Evolutionary conservation across 805 yeast species (phyloP), one percentile per base, ranked within the genome.

Genomic region (Middelhovenomyces tepae): DNA sequence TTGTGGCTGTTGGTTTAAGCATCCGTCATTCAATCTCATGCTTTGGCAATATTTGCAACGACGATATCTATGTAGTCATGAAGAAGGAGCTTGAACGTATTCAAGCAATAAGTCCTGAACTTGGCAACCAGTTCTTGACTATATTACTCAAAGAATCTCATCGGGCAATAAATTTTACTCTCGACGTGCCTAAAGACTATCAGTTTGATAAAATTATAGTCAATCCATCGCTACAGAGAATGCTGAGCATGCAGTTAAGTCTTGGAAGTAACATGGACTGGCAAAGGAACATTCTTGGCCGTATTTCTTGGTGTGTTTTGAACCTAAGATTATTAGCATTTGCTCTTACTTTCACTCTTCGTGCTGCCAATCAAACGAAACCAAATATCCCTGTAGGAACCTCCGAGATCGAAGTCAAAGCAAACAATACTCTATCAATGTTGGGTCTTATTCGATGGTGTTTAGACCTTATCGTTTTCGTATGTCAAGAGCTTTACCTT

Each of bases 391-490:
- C n/a, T n/a, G 32, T 42, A 38, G 56, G 57, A 28, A 53, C 64
- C 33, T 37, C 40, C 5, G 54, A 53, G 16, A 35, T 50, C 3
- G 42, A 45, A 13, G 36, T 48, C n/a, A 40, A 46, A 15, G 48
- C 55, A 31, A 44, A 37, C 31, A 54, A 54, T 32, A 31, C 53
- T 16, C 33, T 42, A 5, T 35, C 50, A 3, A 46, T 62, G 45
- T 56, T 83, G n/a, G 96, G 96, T 0, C 72, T 80, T 24, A 73
- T 81, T 6, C 73, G 84, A 46, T 89, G 96, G 95, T 70, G 83
- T 44, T 69, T 84, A 20, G 95, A 86, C 51, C 72, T 84, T 39
- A 64, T 84, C 35, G 73, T 78, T 1, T 75, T 72, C 41, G 52
- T 83, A 25, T 72, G 76, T 35, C 94, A 87, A 53, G 94, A 89